Evolutionary conservation across 2,329 filamentous ascomycete species (phyloP), one percentile per base, ranked within the genome.

Genomic region (Didymella exigua): DNA sequence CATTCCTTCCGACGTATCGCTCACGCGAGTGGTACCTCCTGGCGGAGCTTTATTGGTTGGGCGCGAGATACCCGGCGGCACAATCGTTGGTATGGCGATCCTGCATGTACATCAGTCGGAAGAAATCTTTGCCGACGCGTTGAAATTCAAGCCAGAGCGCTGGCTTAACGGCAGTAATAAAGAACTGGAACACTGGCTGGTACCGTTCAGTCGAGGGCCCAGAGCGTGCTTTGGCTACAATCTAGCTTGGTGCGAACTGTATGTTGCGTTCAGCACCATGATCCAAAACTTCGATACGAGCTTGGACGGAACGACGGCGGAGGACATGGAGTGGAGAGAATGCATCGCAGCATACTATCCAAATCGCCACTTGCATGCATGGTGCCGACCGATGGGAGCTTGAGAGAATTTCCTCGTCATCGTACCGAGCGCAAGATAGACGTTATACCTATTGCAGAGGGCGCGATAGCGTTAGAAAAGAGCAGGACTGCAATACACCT

Each of bases 361-460:
- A 31, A 48, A 48, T n/a, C 36, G 45, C n/a, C 45, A 48, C 33
- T 40, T 48, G 26, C 45, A 48, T 27, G 33, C 33, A 23, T 48
- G 45, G 34, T 48, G 42, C n/a, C 42, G 11, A 19, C 42, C 42
- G 14, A 21, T 34, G 6, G 21, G 36, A 9, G 9, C 21, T 5
- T 45, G 30, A 36, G n/a, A 5, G 16, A 7, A n/a, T n/a, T n/a
- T 18, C 38, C 10, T 29, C 8, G 9, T 30, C 31, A 14, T 19
- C 8, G 31, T 21, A 21, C 18, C 10, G 10, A 19, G 33, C 31
- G 18, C 6, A 19, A 18, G 9, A 36, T 11, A 36, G 16, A 36
- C 16, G 5, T 19, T 5, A 10, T 21, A 5, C 2, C 21, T 13
- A 13, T 21, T 16, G 4, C 18, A 19, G 18, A 21, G 33, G 13